Percentiles rank a stretch among this genome's conserved stretches.
Conservation (phyloP, 1,284 basidiomycete genomes). For the Laetiporus sulphureus region DNA sequence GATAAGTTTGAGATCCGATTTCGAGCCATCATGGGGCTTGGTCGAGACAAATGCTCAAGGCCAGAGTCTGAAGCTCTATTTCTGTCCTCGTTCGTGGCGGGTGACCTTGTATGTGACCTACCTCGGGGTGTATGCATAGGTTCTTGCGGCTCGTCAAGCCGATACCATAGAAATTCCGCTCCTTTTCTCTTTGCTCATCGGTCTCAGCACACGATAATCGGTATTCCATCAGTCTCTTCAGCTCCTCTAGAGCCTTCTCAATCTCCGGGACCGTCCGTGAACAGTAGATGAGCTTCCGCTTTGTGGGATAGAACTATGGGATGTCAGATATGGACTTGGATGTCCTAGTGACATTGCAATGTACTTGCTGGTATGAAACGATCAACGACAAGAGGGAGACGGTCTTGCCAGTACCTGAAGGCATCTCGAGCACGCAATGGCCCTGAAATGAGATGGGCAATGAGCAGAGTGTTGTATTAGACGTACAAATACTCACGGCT, state of each 20-base stretch:
- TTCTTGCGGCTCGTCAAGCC: conserved; percentile 97
- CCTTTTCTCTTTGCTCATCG: conserved; percentile 72
- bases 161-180: conserved; percentile 81
- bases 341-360: background rate
- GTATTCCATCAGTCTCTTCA: conserved; percentile 94
- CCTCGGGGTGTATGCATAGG: conserved; percentile 93
- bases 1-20: conserved; percentile 1
- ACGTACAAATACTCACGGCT: conserved; percentile 37
- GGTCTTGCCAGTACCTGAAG: conserved; percentile 98
- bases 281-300: conserved; percentile 96
- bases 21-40: background rate
- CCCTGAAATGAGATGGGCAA: conserved; percentile 55
- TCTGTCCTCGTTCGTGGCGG: background rate
- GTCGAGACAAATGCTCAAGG: background rate
- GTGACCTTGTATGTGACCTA: conserved; percentile 23
- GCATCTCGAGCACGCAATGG: conserved; percentile 99
- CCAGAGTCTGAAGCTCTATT: background rate
- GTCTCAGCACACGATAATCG: conserved; percentile 67
- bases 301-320: conserved; percentile 80
- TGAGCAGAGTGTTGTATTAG: background rate
- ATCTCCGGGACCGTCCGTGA: conserved; percentile 99
- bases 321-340: background rate
- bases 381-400: conserved; percentile 95
- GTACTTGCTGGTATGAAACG: conserved; percentile 94
- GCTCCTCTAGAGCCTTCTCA: conserved; percentile 94